Base-by-base conservation (phyloP, 441 rosid species). In the Adansonia gregorii region DNA sequence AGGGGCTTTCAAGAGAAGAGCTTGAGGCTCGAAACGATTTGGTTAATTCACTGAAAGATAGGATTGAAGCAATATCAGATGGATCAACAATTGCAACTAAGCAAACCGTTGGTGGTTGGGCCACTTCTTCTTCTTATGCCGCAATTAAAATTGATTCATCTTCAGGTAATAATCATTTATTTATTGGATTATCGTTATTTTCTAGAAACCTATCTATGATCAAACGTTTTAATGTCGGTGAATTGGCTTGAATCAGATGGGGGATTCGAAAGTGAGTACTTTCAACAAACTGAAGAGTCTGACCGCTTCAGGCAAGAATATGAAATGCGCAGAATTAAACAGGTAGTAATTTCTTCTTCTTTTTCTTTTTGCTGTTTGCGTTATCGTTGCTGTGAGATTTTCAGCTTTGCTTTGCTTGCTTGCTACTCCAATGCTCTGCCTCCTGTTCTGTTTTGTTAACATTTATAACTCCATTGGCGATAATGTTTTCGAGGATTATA, bases 21-120 rank as follows among this genome's bases (percentile, higher is more conserved):
- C 67, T 83, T 10, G 88, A 86, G 65, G 88, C 74, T 66, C 88
- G 91, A 80, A 84, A 60, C 64, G 91, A 88, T 14, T 70, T 89
- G 80, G 90, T 85, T 64, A 24, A 79, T 73, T 69, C 84, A 1
- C 51, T 87, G 78, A 87, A 85, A 79, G 85, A 85, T 60, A 82
- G 79, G 79, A 79, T 83, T 77, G 90, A 87, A 69, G 81, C 73
- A 8, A 81, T 87, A 75, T 83, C 85, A 1, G 88, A 87, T 73
- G 82, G 65, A 35, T 82, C 86, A 72, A 58, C 76, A 0, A 59
- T 65, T 65, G 78, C 83, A 15, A 78, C 81, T 15, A 79, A 77
- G 7, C 83, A 73, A 74, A 83, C 78, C 58, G 65, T 67, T 72
- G 80, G 79, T 72, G 83, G 81, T 76, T 79, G 79, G 75, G 61